Conservation (phyloP, 768 basidiomycete genomes). For the Naematelia aurantialba region DNA sequence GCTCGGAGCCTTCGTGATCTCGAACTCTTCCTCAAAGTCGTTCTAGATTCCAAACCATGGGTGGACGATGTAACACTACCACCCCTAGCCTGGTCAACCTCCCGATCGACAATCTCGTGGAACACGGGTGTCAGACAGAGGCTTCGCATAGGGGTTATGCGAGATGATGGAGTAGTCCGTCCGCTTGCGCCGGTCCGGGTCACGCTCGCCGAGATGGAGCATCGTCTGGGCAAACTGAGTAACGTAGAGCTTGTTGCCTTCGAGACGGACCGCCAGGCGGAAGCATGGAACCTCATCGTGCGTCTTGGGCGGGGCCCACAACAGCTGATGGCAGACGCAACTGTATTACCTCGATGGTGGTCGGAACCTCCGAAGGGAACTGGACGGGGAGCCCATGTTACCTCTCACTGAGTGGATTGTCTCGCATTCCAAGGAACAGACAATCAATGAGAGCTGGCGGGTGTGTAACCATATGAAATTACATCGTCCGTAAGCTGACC, state of each 20-base stretch:
- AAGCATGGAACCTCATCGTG: background rate
- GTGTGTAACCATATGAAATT: background rate
- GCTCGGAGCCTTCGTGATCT: background rate
- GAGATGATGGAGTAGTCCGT: background rate
- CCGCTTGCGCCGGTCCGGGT: background rate
- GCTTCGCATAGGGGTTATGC: background rate
- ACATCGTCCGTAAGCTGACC: too few relatives aligned
- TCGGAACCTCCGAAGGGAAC: too few relatives aligned
- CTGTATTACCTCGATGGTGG: background rate
- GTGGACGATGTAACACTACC: background rate
- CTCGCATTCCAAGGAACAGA: background rate
- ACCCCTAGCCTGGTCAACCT: background rate
- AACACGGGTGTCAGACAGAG: background rate
- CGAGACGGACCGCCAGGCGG: background rate
- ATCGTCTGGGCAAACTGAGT: background rate
- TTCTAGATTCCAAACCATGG: background rate
- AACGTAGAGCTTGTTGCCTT: background rate
- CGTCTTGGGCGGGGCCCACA: background rate
- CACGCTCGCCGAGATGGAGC: background rate
- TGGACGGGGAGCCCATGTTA: background rate
- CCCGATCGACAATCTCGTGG: too few relatives aligned
- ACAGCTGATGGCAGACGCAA: background rate
- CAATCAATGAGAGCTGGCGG: background rate
- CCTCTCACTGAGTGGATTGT: constrained; percentile 1
- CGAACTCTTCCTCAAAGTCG: background rate